A percentile compares a stretch with the other conserved stretches of the same genome.
phyloP scores from a whole-genome alignment of 163 green algal genomes.

The Scenedesmus sp. region DNA sequence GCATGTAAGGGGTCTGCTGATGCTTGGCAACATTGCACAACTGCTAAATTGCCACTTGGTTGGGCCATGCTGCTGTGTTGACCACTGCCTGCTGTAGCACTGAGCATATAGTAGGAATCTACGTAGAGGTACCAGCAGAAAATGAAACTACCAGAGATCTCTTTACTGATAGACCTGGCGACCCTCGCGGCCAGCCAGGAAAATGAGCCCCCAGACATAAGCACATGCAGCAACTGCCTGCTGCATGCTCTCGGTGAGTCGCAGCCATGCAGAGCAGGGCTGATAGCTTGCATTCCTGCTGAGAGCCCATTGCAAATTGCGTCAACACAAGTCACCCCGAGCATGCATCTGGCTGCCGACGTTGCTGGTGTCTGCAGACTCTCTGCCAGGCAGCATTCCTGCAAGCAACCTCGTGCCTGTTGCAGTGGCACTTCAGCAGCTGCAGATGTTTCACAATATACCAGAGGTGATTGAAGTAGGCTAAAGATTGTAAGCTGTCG shows the following conservation, averaged over 20 bases:
- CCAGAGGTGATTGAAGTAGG: background rate
- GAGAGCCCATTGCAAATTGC: background rate
- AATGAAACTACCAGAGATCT: conserved; percentile 25
- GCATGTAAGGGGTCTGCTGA: no score
- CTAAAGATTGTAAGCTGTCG: background rate
- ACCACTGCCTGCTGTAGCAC: background rate
- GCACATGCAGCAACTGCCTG: background rate
- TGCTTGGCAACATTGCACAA: no score
- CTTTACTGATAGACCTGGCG: conserved; percentile 22
- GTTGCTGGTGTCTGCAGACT: background rate
- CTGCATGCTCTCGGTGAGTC: background rate
- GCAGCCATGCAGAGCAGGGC: background rate
- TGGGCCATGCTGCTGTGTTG: background rate
- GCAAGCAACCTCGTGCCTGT: background rate
- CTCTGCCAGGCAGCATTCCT: background rate
- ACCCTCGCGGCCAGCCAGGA: background rate
- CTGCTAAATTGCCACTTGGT: background rate
- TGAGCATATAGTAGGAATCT: no score
- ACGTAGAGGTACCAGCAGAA: background rate
- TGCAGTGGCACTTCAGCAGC: background rate
- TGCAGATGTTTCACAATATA: background rate
- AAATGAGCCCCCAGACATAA: background rate
- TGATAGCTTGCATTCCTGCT: background rate
- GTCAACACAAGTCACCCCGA: background rate
- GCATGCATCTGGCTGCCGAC: background rate